Evolutionary conservation across 2,329 filamentous ascomycete genomes (phyloP).

Genomic region (Fusarium tanahbumbuense): DNA sequence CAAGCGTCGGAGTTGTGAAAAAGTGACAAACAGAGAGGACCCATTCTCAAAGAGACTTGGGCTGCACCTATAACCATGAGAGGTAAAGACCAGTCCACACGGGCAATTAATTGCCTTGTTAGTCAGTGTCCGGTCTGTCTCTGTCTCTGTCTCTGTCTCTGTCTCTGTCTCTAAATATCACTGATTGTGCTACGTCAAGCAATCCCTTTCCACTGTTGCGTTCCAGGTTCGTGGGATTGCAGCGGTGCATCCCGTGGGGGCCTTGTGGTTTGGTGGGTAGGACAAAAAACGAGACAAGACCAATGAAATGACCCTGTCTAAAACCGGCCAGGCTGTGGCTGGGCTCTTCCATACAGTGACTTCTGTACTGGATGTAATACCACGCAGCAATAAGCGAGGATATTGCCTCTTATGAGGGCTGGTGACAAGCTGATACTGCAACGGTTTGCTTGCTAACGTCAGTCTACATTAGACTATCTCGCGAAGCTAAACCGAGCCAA

Average conservation of each 20-base stretch:
- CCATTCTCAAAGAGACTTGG: not conserved
- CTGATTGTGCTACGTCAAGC: constrained; percentile 14
- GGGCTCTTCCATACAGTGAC: not conserved
- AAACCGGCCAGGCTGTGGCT: not conserved
- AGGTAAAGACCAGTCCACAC: constrained; percentile 3
- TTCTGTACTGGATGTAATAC: not conserved
- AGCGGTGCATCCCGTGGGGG: constrained; percentile 21
- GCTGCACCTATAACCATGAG: constrained; percentile 16
- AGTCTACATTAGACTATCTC: not conserved
- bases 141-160: not conserved
- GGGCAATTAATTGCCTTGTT: not conserved
- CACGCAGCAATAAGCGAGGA: not conserved
- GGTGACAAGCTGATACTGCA: constrained; percentile 7
- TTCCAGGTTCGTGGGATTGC: constrained; percentile 40
- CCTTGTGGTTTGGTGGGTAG: constrained; percentile 4
- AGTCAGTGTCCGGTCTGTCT: not conserved
- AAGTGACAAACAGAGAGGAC: not conserved
- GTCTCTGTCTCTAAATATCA: not conserved
- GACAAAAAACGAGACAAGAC: constrained; percentile 16
- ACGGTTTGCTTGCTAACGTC: not conserved
- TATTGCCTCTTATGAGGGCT: not conserved
- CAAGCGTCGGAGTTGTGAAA: not conserved
- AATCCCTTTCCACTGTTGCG: constrained; percentile 27
- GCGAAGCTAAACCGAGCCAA: not conserved
- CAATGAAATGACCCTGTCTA: constrained; percentile 4